Base-by-base conservation (phyloP, 306 rosid genomes). In the Calophaca sinica region DNA sequence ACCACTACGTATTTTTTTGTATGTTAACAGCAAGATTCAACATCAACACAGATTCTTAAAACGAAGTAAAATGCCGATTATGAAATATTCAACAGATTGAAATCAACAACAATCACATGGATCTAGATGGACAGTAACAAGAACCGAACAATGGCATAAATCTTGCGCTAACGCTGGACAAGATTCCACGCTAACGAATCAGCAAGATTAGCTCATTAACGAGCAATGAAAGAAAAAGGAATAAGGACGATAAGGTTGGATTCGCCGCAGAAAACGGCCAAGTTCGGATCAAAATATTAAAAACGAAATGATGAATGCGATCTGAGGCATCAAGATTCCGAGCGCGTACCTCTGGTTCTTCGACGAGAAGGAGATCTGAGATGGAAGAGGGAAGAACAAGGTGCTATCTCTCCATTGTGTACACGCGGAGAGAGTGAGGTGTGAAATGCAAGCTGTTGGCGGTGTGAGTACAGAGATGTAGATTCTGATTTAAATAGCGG, bases 321-420 rank as follows among this genome's bases (percentile, higher is more conserved):
- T 79, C 88, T 82, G 61, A 60, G 8, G 45, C 2, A 13, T 12
- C 4, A 1, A 51, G 29, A 32, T 33, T 14, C 4, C 2, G 6
- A 68, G n/a, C 2, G 62, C 14, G 14, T 59, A 85, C 89, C 94
- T 83, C 7, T 13, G 7, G 44, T 59, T 41, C 8, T 33, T 20
- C 2, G 3, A 63, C 69, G 31, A 53, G 62, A 66, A 33, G 72
- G 72, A 68, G 90, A 86, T 90, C 89, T 77, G 80, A 38, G 57
- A 33, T 12, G n/a, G 11, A 49, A 39, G 45, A 12, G 9, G 9
- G 11, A 57, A 39, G 45, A 12, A 5, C 6, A 29, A 29, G 53
- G 11, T 54, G 54, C 35, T 74, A 64, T 70, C 70, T 38, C 70
- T 50, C 58, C 85, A 84, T 84, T 2, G 80, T 39, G 72, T 7